Evolutionary conservation across 768 basidiomycete species (phyloP), one percentile per base, ranked within the genome.

Genomic region (Boletellus ananiceps): DNA sequence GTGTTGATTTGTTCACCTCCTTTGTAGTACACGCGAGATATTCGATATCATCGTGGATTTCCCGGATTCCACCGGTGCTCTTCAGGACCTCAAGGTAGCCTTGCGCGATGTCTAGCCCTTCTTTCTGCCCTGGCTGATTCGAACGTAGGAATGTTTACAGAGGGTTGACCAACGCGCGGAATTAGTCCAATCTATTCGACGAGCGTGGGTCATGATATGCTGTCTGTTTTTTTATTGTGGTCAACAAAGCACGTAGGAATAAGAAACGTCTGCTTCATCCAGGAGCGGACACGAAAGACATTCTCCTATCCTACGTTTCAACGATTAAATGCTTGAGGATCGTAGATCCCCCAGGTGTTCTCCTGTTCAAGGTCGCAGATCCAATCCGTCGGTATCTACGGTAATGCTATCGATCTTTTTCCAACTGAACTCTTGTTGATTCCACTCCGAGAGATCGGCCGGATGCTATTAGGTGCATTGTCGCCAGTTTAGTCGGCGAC

Each of bases 1-100:
- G 33, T 46, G 16, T 34, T 15, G 15, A 35, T 25, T 29, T 39
- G 25, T 32, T 38, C 33, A 31, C 33, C 23, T 38, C 15, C 12
- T 2, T 33, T 36, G n/a, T 52, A 85, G 84, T 31, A 86, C 82
- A 50, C 75, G 72, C 42, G 94, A 98, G 65, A 86, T 98, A 16
- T 98, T 96, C 62, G 92, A 95, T 56, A 96, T 98, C 48, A 95
- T 98, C 50, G 84, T 97, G 47, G 91, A 95, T 59, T 94, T 82
- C 58, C 93, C 95, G 0, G 88, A 93, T 52, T 95, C 94, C 0
- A 75, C 73, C 55, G 82, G 85, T 4, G 93, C 93, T 0, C 69
- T 98, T 16, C 78, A 86, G 49, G 96, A 99, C 69, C 74, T 98
- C 16, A 87, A 81, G 71, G 93, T 90, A 41, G 33, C 18, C 5